A percentile compares a stretch with the other conserved stretches of the same genome.
phyloP scores from a whole-genome alignment of 345 rosid genomes.

The Eucalyptus erythrocorys region DNA sequence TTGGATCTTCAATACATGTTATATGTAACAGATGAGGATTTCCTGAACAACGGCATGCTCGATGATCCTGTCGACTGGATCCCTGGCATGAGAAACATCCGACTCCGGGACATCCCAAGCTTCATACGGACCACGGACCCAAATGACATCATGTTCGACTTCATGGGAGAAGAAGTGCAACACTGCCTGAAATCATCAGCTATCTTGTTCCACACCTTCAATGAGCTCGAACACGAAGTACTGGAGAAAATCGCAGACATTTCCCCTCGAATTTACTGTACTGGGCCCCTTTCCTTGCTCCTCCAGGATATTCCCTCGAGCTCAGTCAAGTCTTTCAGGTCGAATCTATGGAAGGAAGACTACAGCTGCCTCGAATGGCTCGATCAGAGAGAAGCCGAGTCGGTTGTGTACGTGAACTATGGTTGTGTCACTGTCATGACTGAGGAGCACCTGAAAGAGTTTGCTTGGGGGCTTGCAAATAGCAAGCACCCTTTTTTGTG shows the following conservation, averaged over 20 bases:
- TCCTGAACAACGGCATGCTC: conserved; percentile 5
- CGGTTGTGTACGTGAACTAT: conserved; percentile 8
- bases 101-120: conserved; percentile 22
- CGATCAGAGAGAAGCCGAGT: neutral
- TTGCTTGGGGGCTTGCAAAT: conserved; percentile 26
- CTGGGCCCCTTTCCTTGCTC: conserved; percentile 27
- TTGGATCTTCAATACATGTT: neutral
- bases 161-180: neutral
- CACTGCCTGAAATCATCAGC: conserved; percentile 9
- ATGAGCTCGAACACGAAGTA: conserved; percentile 15
- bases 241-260: conserved; percentile 7
- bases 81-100: conserved; percentile 13
- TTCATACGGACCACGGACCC: conserved; percentile 9
- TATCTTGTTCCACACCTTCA: conserved; percentile 24
- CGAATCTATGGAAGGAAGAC: conserved; percentile 1
- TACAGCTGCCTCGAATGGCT: conserved; percentile 9
- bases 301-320: neutral
- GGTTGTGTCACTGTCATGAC: conserved; percentile 8
- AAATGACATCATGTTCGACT: conserved; percentile 15
- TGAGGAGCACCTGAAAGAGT: conserved; percentile 7
- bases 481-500: conserved; percentile 15
- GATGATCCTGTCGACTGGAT: conserved; percentile 22
- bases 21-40: conserved; percentile 8
- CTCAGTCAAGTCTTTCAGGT: neutral
- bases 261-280: conserved; percentile 2